Evolutionary conservation across 1,284 basidiomycete species (phyloP), one percentile per base, ranked within the genome.

Genomic region (Golubevia pallescens): DNA sequence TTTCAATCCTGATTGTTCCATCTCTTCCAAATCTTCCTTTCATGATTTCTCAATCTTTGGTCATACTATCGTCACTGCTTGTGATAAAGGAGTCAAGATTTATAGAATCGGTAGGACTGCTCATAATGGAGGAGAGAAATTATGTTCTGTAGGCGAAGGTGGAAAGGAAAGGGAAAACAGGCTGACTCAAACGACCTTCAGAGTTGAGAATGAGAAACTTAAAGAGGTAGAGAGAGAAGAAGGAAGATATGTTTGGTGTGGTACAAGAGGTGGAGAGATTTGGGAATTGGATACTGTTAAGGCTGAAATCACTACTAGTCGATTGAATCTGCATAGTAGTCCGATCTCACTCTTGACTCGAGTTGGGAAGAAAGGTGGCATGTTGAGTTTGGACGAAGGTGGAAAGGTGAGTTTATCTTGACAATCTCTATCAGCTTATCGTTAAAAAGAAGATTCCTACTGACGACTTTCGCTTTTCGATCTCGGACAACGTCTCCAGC

Each of bases 191-290:
- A 63, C 76, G n/a, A 71, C 71, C 20, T 76, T 78, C 48, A 51
- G 68, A 4, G 71, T 74, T 56, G 19, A 58, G 7, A 7, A 23
- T 6, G 57, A 19, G 8, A 28, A 20, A 19, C 7, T 14, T 28
- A 13, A n/a, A 8, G n/a, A 8, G 57, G 23, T 42, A 23, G 19
- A 24, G 57, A n/a, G 21, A 42, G 23, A 20, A 19, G 19, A 19
- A 24, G 80, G 77, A 2, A 63, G 78, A 14, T 78, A 72, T 54
- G 67, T 81, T 2, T 84, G 81, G 81, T 80, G 77, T 55, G 81
- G 78, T 0, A 81, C 78, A 13, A 70, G 70, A 14, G 69, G 74
- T 20, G 81, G 81, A 5, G 69, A 73, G 24, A 60, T 84, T 4
- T 77, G 74, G 62, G 80, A 84, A 67, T 58, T 82, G n/a, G 80